Percentiles rank a stretch among this genome's conserved stretches.
Conservation (phyloP, 148 eudicot species). For the Chenopodium formosanum region DNA sequence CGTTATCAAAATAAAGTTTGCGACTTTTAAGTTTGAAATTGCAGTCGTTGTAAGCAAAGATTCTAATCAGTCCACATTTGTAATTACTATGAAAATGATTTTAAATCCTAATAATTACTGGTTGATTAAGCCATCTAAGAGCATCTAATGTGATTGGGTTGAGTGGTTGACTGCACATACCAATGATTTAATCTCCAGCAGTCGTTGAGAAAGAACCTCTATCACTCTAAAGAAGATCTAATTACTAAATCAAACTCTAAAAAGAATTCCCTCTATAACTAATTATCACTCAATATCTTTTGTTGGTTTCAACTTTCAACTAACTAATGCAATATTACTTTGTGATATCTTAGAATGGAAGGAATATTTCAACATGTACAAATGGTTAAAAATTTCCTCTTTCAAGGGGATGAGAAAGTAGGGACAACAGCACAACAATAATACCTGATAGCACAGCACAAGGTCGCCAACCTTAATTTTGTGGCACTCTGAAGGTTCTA, state of each 20-base stretch:
- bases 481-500: constrained; percentile 83
- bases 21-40: neutral
- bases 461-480: constrained; percentile 79
- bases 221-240: neutral
- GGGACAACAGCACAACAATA: neutral
- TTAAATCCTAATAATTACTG: neutral
- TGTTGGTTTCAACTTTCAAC: neutral
- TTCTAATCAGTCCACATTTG: neutral
- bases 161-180: no score
- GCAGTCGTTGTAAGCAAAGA: neutral
- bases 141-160: neutral
- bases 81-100: neutral
- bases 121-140: neutral
- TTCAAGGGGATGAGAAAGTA: neutral
- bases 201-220: no score
- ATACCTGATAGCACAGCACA: constrained; percentile 82
- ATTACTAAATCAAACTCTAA: neutral
- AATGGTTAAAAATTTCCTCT: neutral
- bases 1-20: no score
- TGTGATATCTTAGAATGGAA: neutral
- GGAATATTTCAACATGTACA: neutral
- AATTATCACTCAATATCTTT: neutral
- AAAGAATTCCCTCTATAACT: neutral
- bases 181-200: no score
- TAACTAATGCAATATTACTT: neutral